Evolutionary conservation across 192 early-diverging fungal genomes (phyloP), one percentile per base, ranked within the genome.

Genomic region (Linnemannia elongata): DNA sequence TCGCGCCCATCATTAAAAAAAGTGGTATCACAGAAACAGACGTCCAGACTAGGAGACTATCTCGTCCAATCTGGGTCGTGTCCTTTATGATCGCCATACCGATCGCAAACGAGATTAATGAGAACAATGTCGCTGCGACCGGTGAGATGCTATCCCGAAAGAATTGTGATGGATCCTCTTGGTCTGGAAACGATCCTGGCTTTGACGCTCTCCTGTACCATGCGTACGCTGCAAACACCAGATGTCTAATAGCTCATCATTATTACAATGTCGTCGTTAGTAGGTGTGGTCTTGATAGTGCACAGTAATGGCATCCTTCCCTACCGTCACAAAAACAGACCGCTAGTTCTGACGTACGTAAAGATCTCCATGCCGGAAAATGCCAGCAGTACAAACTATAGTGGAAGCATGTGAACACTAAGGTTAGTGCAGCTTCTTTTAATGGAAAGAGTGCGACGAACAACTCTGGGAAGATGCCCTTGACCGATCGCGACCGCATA

Each of bases 341-440:
- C 12, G 17, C 60, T 30, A 15, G 3, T 18, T 27, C 52, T 38
- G 20, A 76, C 63, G 27, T 80, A 85, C 83, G 55, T 75, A 39
- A 70, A 13, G n/a, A 85, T 77, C 47, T 81, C 85, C 54, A 78
- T 36, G 49, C 42, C 72, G 15, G 85, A 87, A 38, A 87, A 87
- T 41, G 44, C 75, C 12, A 74, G 35, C 15, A 87, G 17, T 15
- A 87, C 63, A n/a, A 78, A 27, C 85, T 87, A 75, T 2, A 42
- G 12, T 49, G 4, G 10, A 30, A 15, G 60, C 1, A 35, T 66
- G 30, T 15, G 24, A 66, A 33, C 15, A 33, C 30, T 15, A 33
- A 27, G 20, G 42, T 30, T 78, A 1, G 15, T 6, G 9, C 6
- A 18, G n/a, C 33, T 3, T 12, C 10, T 13, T 22, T 6, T 12